Percentiles rank a stretch among this genome's conserved stretches.
These are phyloP conservation scores for Phytophthora ramorum DNA, from an alignment of 352 stramenopile genomes.

Conservation along the genomic window DNA sequence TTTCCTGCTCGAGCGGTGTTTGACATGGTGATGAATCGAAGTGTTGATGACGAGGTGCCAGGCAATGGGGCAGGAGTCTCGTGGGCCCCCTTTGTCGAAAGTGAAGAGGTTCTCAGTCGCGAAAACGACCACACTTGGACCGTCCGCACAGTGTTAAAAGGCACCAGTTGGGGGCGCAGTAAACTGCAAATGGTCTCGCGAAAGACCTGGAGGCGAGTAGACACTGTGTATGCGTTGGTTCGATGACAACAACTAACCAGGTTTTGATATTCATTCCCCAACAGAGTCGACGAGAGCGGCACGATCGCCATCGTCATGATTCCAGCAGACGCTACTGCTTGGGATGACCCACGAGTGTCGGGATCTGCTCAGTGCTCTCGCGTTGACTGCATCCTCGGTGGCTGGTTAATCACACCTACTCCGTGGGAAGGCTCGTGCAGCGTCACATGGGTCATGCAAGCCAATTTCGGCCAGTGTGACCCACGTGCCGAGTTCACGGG, in stretches of 20 bases:
- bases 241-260: background rate
- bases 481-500: constrained; percentile 62
- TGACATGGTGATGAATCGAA: constrained; percentile 68
- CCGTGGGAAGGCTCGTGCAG: constrained; percentile 66
- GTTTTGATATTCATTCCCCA: background rate
- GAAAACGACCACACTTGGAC: constrained; percentile 65
- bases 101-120: constrained; percentile 50
- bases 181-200: constrained; percentile 64
- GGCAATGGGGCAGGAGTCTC: constrained; percentile 17
- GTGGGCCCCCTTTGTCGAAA: constrained; percentile 57
- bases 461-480: constrained; percentile 74
- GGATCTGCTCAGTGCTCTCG: constrained; percentile 18
- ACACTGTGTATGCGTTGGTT: background rate
- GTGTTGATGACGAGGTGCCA: constrained; percentile 23
- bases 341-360: constrained; percentile 19
- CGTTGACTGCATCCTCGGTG: constrained; percentile 72
- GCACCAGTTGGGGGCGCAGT: constrained; percentile 41
- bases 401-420: constrained; percentile 71
- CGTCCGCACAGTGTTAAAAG: constrained; percentile 64
- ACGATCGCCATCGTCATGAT: constrained; percentile 76
- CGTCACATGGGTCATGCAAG: constrained; percentile 84
- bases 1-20: constrained; percentile 79
- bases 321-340: constrained; percentile 55
- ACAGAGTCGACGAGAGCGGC: constrained; percentile 69
- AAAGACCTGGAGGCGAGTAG: constrained; percentile 74